Evolutionary conservation across 345 rosid species (phyloP), one percentile per base, ranked within the genome.

Genomic region (Brassica nigra): DNA sequence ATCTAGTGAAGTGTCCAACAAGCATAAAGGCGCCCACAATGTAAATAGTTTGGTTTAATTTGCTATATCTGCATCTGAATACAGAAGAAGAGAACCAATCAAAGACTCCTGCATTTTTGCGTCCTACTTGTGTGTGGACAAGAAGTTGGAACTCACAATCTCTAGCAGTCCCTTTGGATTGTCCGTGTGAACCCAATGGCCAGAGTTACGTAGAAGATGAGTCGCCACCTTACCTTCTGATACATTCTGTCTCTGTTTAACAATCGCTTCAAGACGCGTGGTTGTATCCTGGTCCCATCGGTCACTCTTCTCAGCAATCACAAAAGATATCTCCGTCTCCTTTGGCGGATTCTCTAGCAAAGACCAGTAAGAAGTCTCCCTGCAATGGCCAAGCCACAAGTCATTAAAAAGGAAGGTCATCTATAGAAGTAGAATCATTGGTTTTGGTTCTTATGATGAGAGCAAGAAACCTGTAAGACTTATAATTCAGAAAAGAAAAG

Each of bases 161-260:
- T 89, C 94, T 8, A 88, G 88, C 23, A 95, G 94, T 62, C 96
- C 98, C 84, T 90, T 90, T 49, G 97, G 97, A 80, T 91, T 95
- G 83, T 95, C 98, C 42, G 89, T 89, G 71, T 95, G 96, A 16
- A 95, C 97, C 98, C 99, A 95, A 54, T 95, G 99, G 30, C 99
- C 99, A 44, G 98, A 86, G 71, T 89, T 85, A 2, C 91, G 93
- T 59, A 95, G 97, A 78, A 86, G 74, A 76, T 89, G 89, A 59
- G 85, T 85, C 0, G 88, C 85, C 36, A 90, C 84, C 73, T 83
- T 87, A 44, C 98, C 98, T 62, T 72, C 82, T 3, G 84, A 59
- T 36, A 52, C 85, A 87, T 83, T 82, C 30, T 76, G 80, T 71
- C 64, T 80, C 39, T 62, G 80, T n/a, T 76, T 81, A 4, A 88